Base-by-base conservation (phyloP, 345 rosid species). In the Linum trigynum region DNA sequence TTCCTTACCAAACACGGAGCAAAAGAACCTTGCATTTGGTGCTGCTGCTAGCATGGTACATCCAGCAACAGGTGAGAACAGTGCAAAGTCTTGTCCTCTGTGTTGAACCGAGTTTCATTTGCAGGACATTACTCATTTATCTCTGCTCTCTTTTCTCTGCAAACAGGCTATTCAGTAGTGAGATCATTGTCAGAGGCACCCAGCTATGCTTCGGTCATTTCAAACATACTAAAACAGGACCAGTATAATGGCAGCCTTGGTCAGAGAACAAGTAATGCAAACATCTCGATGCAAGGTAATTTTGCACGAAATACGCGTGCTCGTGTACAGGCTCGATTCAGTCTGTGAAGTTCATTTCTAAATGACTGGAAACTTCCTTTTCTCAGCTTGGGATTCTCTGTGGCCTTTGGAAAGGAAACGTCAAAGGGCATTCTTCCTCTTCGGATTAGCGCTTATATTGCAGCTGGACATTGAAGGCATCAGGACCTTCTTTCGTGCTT, bases 41-140 rank as follows among this genome's bases (percentile, higher is more conserved):
- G 97, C 97, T 72, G 97, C 96, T 4, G 97, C 99, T 59, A 83
- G 97, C 83, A 85, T 88, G 97, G 97, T 94, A 69, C 96, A 94
- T 72, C 99, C 99, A 3, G 96, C 95, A 71, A 94, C 96, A 58
- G 98, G 96, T 90, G 70, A 57, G 61, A 62, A 64, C 16, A 65
- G 65, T 39, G 39, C 9, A 64, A 62, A 62, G 45, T 63, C 67
- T 32, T 66, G 65, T 64, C 69, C 40, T 57, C 61, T 35, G 65
- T 63, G 55, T 40, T 58, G 9, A 58, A 57, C 73, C 32, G 38
- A 69, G 67, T 10, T 71, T 50, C 55, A 66, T 59, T 5, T 57
- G 59, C 9, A 43, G 9, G 50, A 43, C 9, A 43, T 42, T 39
- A 23, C 67, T 15, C 35, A 61, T n/a, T 68, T 8, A 39, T 48